These are phyloP conservation scores for Trichoderma erinaceum DNA, from an alignment of 495 filamentous ascomycete genomes.

Conservation along the genomic window DNA sequence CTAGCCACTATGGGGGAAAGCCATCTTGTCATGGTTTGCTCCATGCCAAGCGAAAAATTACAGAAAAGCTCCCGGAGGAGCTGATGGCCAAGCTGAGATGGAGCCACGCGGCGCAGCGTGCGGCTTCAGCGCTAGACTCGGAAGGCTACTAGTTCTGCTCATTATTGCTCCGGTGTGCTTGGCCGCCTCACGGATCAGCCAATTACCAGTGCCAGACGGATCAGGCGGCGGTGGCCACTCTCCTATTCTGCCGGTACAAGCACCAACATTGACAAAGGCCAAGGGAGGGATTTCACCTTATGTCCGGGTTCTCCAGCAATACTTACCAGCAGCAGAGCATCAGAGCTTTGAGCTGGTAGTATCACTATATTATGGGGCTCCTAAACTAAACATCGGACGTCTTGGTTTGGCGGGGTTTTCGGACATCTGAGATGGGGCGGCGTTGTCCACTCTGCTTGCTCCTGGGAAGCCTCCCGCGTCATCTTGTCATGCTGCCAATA, in stretches of 20 bases:
- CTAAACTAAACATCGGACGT: too few species aligned
- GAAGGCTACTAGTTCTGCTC: background rate
- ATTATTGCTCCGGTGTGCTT: slow-evolving; percentile 6
- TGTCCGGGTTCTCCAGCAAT: background rate
- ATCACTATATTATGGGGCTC: too few species aligned
- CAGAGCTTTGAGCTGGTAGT: too few species aligned
- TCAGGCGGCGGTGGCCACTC: background rate
- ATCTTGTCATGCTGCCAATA: too few species aligned
- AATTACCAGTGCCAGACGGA: background rate
- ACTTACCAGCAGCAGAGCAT: background rate
- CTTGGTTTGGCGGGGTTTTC: too few species aligned
- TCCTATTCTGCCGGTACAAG: background rate
- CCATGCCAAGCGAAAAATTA: background rate
- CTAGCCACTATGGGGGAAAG: background rate
- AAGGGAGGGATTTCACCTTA: background rate
- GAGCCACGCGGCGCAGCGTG: slow-evolving; percentile 6
- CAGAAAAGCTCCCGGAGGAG: background rate
- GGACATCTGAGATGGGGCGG: too few species aligned
- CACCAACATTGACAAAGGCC: background rate
- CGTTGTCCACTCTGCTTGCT: too few species aligned
- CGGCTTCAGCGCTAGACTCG: background rate
- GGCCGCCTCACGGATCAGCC: background rate
- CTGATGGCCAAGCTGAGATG: slow-evolving; percentile 5
- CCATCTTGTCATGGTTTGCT: background rate
- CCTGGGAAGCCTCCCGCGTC: too few species aligned